These are phyloP conservation scores for Orychophragmus violaceus DNA, from an alignment of 345 rosid species.

Conservation along the genomic window DNA sequence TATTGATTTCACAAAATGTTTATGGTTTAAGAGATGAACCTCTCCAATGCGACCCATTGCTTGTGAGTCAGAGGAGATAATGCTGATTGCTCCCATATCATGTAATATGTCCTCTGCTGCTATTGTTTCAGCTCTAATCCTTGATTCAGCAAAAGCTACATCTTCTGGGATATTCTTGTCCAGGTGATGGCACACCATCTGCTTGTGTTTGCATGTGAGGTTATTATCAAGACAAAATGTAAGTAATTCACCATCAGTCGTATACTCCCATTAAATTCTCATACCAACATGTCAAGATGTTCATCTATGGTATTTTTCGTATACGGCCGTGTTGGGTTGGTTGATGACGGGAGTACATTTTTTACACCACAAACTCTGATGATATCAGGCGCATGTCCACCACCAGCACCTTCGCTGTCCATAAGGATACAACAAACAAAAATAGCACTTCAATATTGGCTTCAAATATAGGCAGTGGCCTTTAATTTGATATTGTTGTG, in stretches of 20 bases:
- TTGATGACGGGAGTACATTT: conserved; percentile 91
- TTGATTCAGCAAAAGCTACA: conserved; percentile 95
- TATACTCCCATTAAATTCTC: conserved; percentile 5
- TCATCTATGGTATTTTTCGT: conserved; percentile 89
- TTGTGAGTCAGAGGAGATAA: conserved; percentile 95
- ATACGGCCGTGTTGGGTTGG: conserved; percentile 89
- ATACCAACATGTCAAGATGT: conserved; percentile 97
- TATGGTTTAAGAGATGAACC: conserved; percentile 33
- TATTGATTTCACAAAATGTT: background rate
- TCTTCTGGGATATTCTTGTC: conserved; percentile 92
- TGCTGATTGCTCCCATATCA: conserved; percentile 97
- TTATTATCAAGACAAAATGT: background rate
- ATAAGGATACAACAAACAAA: conserved; percentile 17
- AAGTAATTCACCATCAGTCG: background rate
- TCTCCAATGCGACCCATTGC: conserved; percentile 99
- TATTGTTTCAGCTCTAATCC: conserved; percentile 92
- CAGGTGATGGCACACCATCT: conserved; percentile 99
- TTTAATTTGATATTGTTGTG: background rate
- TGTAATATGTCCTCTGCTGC: conserved; percentile 97
- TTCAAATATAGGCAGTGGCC: background rate
- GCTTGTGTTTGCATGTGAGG: conserved; percentile 24
- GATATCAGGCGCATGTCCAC: conserved; percentile 99
- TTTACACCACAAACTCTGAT: conserved; percentile 91
- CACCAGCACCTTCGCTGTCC: conserved; percentile 98
- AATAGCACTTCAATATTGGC: background rate